Conservation (phyloP, 495 filamentous ascomycete species). For the Parathielavia hyrcaniae region DNA sequence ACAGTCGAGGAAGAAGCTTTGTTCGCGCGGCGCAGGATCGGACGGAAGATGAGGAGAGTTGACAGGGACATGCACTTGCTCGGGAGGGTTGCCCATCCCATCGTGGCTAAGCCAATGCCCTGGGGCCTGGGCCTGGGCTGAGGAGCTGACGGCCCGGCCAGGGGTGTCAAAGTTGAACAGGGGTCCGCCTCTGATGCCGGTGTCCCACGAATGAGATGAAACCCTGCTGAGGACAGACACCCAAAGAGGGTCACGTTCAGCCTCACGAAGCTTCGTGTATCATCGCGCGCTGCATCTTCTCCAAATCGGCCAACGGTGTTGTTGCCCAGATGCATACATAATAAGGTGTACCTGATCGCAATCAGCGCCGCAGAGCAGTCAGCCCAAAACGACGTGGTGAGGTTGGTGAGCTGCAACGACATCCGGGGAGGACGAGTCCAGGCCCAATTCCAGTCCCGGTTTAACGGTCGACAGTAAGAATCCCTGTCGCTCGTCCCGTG, state of each 20-base stretch:
- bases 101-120: constrained; percentile 4
- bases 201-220: too few species aligned
- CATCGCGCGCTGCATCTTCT: too few species aligned
- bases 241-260: too few species aligned
- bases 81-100: neutral
- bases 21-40: neutral
- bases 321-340: too few species aligned
- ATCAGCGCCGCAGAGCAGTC: neutral
- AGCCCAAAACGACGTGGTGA: neutral
- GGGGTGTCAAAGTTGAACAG: neutral
- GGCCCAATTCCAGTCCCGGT: neutral
- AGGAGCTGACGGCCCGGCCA: neutral
- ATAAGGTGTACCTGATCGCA: too few species aligned
- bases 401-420: neutral
- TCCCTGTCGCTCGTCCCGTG: constrained; percentile 7
- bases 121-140: too few species aligned
- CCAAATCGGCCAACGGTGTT: too few species aligned
- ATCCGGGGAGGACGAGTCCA: neutral
- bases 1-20: neutral
- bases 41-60: neutral
- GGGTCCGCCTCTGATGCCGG: neutral
- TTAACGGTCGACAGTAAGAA: neutral
- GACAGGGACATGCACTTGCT: neutral
- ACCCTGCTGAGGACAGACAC: too few species aligned
- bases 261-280: too few species aligned